phyloP scores from a whole-genome alignment of 148 eudicot genomes.

The Silene conica region DNA sequence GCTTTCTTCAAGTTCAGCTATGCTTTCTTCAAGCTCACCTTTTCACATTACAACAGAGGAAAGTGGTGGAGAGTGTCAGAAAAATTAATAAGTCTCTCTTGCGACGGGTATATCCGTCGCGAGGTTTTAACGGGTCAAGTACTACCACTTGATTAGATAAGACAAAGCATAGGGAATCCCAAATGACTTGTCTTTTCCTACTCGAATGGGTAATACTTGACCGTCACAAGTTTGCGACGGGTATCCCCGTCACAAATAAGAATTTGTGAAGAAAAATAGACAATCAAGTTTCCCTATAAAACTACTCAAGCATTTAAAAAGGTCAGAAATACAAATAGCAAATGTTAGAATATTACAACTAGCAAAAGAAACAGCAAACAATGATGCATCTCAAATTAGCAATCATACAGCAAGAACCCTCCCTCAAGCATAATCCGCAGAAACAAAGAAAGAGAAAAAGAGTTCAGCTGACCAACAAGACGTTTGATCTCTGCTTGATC shows the following conservation, averaged over 20 bases:
- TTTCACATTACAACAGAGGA: constrained; percentile 3
- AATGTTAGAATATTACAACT: neutral
- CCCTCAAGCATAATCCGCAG: neutral
- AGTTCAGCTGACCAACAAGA: constrained; percentile 47
- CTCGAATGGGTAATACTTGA: too few relatives aligned
- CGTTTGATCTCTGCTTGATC: constrained; percentile 72
- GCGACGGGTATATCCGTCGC: too few relatives aligned
- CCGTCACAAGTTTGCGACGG: too few relatives aligned
- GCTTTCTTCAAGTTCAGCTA: constrained; percentile 88
- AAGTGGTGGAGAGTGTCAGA: neutral
- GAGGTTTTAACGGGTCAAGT: too few relatives aligned
- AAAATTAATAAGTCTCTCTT: too few relatives aligned
- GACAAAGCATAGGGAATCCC: too few relatives aligned
- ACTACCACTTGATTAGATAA: too few relatives aligned
- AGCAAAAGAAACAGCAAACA: neutral
- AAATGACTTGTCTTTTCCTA: too few relatives aligned
- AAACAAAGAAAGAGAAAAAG: neutral
- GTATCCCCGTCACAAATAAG: too few relatives aligned
- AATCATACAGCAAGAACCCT: neutral
- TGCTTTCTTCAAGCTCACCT: constrained; percentile 87
- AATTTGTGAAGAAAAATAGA: constrained; percentile 10
- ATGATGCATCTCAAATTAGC: neutral
- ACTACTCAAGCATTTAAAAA: neutral
- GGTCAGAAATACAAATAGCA: neutral
- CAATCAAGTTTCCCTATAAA: neutral